A percentile compares a stretch with the other conserved stretches of the same genome.
phyloP scores from a whole-genome alignment of 2,329 filamentous ascomycete genomes.

The Exophiala aquamarina region DNA sequence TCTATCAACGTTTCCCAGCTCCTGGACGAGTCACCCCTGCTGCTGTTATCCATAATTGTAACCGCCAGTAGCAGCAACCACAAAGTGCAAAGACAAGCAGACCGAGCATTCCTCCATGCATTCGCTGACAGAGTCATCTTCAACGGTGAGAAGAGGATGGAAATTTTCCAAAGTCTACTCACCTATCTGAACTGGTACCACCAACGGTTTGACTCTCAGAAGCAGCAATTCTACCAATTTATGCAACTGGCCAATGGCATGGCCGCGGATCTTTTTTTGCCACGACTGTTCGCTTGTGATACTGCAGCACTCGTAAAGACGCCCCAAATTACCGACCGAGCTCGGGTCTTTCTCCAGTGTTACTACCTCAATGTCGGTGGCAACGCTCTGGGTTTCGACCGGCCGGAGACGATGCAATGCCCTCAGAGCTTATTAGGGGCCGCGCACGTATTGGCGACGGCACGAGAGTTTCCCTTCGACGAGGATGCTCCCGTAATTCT shows the following conservation, averaged over 20 bases:
- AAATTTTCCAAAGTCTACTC: slow-evolving; percentile 58
- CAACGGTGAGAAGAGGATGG: slow-evolving; percentile 57
- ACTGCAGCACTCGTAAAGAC: background rate
- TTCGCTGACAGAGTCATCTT: slow-evolving; percentile 51
- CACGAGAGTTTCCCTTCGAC: no score
- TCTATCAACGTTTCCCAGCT: background rate
- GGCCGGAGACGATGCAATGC: slow-evolving; percentile 16
- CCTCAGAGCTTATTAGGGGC: slow-evolving; percentile 4
- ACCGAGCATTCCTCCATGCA: slow-evolving; percentile 12
- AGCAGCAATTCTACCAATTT: slow-evolving; percentile 35
- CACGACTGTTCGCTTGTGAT: slow-evolving; percentile 3
- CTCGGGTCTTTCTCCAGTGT: slow-evolving; percentile 16
- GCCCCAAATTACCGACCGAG: slow-evolving; percentile 1
- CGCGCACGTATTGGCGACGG: background rate
- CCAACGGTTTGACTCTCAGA: slow-evolving; percentile 31
- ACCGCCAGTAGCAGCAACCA: slow-evolving; percentile 10
- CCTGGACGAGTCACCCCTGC: background rate
- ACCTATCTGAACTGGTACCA: slow-evolving; percentile 59
- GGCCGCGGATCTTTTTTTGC: slow-evolving; percentile 31
- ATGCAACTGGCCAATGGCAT: slow-evolving; percentile 35
- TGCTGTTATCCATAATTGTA: slow-evolving; percentile 13
- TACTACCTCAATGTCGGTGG: slow-evolving; percentile 16
- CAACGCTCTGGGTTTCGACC: slow-evolving; percentile 17
- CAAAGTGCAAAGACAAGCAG: slow-evolving; percentile 11
- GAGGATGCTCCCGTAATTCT: no score